A percentile compares a stretch with the other conserved stretches of the same genome.
These are phyloP conservation scores for Phytophthora sp. DNA, from an alignment of 352 stramenopile species.

Conservation along the genomic window DNA sequence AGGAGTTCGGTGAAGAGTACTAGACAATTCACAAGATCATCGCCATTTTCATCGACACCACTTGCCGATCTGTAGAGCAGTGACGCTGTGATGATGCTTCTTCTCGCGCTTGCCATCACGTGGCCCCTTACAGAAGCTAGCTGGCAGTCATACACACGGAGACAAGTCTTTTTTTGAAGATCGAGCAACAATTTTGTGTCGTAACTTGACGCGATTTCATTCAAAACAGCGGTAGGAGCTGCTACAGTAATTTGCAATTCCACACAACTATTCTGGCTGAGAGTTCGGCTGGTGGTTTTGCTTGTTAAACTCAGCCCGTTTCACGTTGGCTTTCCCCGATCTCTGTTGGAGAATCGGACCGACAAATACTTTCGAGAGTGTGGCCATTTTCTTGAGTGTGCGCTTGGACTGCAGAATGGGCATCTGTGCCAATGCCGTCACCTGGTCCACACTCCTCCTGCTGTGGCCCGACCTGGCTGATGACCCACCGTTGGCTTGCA, in stretches of 20 bases:
- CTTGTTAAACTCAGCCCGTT: conserved; percentile 23
- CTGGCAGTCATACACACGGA: conserved; percentile 18
- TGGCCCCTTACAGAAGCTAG: conserved; percentile 11
- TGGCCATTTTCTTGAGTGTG: conserved; percentile 20
- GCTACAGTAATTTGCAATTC: background rate
- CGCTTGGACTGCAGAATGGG: background rate
- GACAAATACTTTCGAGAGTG: conserved; percentile 27
- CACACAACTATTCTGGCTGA: background rate
- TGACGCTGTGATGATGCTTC: conserved; percentile 18
- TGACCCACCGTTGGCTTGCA: background rate
- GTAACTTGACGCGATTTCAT: conserved; percentile 17
- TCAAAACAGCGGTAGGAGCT: conserved; percentile 22
- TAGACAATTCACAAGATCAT: conserved; percentile 39
- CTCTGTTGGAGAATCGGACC: conserved; percentile 10
- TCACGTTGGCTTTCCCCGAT: background rate
- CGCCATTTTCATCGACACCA: conserved; percentile 5
- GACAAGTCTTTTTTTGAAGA: conserved; percentile 22
- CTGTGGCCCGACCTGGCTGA: background rate
- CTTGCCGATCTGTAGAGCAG: conserved; percentile 28
- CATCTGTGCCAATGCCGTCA: background rate
- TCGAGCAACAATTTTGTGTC: conserved; percentile 34
- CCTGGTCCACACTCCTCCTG: background rate
- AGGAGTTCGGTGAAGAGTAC: conserved; percentile 92
- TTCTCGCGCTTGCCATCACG: conserved; percentile 9
- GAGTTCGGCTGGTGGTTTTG: background rate